These are phyloP conservation scores for Colletotrichum cuscutae DNA, from an alignment of 2,329 filamentous ascomycete species.

Conservation along the genomic window DNA sequence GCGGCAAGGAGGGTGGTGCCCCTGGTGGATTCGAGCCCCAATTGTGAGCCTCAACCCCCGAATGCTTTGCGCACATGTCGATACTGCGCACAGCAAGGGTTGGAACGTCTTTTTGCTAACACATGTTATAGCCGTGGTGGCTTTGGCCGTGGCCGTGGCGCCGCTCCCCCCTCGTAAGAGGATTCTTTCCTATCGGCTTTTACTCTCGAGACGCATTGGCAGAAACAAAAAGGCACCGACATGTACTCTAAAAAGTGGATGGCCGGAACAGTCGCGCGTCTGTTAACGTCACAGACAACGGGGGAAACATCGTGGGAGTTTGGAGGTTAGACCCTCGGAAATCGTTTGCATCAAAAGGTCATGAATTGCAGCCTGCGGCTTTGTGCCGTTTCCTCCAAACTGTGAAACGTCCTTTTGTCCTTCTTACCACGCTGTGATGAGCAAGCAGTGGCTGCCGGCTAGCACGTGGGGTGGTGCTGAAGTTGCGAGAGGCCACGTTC, in stretches of 20 bases:
- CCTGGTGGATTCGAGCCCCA: constrained; percentile 91
- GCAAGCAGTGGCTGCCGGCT: constrained; percentile 26
- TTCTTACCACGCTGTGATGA: constrained; percentile 29
- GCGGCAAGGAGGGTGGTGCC: constrained; percentile 90
- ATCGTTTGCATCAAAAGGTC: constrained; percentile 56
- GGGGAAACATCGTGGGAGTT: constrained; percentile 56
- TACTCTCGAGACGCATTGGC: constrained; percentile 56
- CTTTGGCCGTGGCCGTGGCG: constrained; percentile 88
- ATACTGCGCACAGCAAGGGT: background rate
- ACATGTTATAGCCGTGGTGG: constrained; percentile 75
- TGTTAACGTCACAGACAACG: constrained; percentile 53
- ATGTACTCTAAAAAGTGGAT: constrained; percentile 60
- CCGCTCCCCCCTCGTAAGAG: constrained; percentile 74
- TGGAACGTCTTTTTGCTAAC: constrained; percentile 46
- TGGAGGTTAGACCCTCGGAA: constrained; percentile 59
- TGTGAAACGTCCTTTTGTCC: constrained; percentile 24
- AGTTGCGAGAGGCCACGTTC: constrained; percentile 17
- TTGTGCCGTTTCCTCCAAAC: constrained; percentile 35
- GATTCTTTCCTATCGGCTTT: constrained; percentile 52
- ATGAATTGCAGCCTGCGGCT: constrained; percentile 36
- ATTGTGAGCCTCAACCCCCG: constrained; percentile 70
- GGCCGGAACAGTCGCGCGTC: constrained; percentile 52
- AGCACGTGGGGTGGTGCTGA: constrained; percentile 23
- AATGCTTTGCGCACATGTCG: background rate
- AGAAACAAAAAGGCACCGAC: constrained; percentile 50